Evolutionary conservation across 768 basidiomycete genomes (phyloP), one percentile per base, ranked within the genome.

Genomic region (Pulveroboletus sp.): DNA sequence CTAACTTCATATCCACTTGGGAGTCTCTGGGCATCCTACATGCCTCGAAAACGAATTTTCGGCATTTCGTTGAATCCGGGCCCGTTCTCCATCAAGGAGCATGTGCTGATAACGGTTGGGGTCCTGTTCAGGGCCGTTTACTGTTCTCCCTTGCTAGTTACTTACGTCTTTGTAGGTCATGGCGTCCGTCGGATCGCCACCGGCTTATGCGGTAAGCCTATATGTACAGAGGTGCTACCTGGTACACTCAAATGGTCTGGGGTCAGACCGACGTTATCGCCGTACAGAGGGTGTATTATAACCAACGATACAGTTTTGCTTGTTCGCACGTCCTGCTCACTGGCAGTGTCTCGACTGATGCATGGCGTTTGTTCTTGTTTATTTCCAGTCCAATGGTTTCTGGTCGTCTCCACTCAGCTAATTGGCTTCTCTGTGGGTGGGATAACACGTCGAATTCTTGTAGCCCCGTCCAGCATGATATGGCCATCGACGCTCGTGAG

Each of bases 371-470:
- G 21, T 48, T 45, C 17, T 44, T 26, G 13, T 56, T 49, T 57
- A 7, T 21, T 10, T 36, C 50, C 54, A 78, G 86, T 89, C 65
- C 85, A 88, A 69, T 86, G 87, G 83, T 79, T 89, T 66, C 69
- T 89, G 18, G 84, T 90, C 24, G 80, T 89, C 70, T 83, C 80
- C 28, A 82, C 83, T 1, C 83, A 86, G 59, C 70, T 89, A 47
- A 88, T 90, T 47, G 88, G 90, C 11, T 91, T 91, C 72, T 89
- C 87, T 5, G 81, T 90, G 48, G 89, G 89, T 39, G 87, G 88
- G 13, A 69, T 87, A 33, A 76, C 78, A 6, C 80, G 84, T 28
- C 82, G 89, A 10, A 90, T 90, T 75, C 76, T 91, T 33, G 89
- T 72, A 61, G 80, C 57, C 57, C 90, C 73, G 56, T 27, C 67